Evolutionary conservation across 805 yeast species (phyloP).

Genomic region (Ogataea chonburiensis): DNA sequence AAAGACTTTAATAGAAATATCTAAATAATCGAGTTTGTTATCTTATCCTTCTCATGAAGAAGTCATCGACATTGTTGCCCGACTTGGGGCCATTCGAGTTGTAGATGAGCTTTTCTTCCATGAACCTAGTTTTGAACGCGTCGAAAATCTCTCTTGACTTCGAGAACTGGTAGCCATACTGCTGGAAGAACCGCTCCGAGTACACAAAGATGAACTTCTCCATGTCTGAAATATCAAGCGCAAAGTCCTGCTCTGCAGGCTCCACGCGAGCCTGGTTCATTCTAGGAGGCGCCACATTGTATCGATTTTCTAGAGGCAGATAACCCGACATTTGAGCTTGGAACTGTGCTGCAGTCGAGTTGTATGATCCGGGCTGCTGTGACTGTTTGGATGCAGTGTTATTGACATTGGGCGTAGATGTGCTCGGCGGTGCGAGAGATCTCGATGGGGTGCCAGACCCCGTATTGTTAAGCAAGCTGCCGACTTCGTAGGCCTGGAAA

Average conservation of each 20-base stretch:
- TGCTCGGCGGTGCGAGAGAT: constrained; percentile 8
- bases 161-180: constrained; percentile 26
- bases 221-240: constrained; percentile 30
- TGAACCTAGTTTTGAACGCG: constrained; percentile 31
- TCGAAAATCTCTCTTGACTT: constrained; percentile 32
- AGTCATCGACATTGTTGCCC: constrained; percentile 21
- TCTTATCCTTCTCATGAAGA: constrained; percentile 21
- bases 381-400: neutral
- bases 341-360: constrained; percentile 10
- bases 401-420: constrained; percentile 1
- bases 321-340: constrained; percentile 13
- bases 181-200: constrained; percentile 33
- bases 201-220: constrained; percentile 35
- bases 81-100: constrained; percentile 13
- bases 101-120: constrained; percentile 32
- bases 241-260: constrained; percentile 10
- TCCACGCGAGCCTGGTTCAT: constrained; percentile 2
- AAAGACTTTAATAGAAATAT: constrained; percentile 4
- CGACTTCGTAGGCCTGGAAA: constrained; percentile 20
- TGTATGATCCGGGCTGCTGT: constrained; percentile 3
- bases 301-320: constrained; percentile 14
- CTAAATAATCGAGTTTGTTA: constrained; percentile 4
- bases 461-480: constrained; percentile 13
- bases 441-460: constrained; percentile 10
- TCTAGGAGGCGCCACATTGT: constrained; percentile 3